Conservation (phyloP, 371 early-diverging fungal species). For the Lichtheimia ramosa region DNA sequence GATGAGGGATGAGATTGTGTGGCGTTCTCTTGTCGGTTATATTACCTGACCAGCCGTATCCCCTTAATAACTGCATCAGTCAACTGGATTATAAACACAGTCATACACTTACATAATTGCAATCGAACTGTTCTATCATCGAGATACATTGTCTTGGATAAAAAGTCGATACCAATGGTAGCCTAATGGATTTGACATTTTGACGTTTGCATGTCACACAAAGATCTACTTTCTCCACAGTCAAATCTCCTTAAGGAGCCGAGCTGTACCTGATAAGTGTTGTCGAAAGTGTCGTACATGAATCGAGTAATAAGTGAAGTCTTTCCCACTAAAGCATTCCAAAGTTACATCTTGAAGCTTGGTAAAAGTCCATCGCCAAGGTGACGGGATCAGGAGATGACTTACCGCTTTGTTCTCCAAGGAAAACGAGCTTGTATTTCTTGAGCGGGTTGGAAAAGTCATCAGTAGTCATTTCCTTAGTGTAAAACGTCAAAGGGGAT, state of each 20-base stretch:
- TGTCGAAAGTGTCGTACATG: constrained; percentile 99
- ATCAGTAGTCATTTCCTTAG: constrained; percentile 23
- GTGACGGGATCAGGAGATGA: background rate
- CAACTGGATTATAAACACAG: background rate
- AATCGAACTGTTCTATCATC: constrained; percentile 96
- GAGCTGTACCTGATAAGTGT: constrained; percentile 85
- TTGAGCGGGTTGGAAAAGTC: constrained; percentile 65
- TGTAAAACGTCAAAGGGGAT: constrained; percentile 1
- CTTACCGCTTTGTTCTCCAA: constrained; percentile 96
- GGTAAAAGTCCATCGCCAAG: too few relatives aligned
- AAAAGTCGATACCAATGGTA: constrained; percentile 99
- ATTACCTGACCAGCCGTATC: constrained; percentile 99
- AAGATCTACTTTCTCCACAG: background rate
- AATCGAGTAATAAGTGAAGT: constrained; percentile 99
- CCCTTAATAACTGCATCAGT: constrained; percentile 50
- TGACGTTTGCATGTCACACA: background rate
- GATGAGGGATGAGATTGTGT: background rate
- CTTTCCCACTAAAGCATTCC: constrained; percentile 84
- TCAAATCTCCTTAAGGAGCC: background rate
- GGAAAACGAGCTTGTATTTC: constrained; percentile 92
- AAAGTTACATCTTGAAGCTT: too few relatives aligned
- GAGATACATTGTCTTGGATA: constrained; percentile 99
- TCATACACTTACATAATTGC: constrained; percentile 75
- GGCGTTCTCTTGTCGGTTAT: background rate
- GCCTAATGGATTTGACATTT: constrained; percentile 61